Evolutionary conservation across 2,329 filamentous ascomycete genomes (phyloP), one percentile per base, ranked within the genome.

Genomic region (Plenodomus biglobosus): DNA sequence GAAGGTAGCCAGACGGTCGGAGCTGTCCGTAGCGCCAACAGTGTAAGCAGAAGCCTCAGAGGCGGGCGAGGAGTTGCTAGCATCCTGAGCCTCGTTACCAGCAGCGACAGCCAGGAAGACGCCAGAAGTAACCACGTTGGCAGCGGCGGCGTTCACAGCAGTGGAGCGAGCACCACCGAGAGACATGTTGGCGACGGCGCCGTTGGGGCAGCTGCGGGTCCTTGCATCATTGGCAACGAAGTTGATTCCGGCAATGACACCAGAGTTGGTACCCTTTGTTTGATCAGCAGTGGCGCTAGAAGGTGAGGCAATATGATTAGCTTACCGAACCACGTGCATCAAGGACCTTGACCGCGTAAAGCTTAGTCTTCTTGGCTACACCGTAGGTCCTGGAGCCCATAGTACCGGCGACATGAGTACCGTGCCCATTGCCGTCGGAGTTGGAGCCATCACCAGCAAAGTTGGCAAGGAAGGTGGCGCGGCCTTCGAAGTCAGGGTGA

Each of bases 401-500:
- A 20, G 69, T 73, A 48, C 69, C 70, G 20, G 70, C 70, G 40
- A 62, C 61, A 51, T 71, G 70, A 44, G 71, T 71, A 40, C 71
- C 71, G 48, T 74, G 72, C 32, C 72, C 71, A 42, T 73, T 72
- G 36, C 69, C 68, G 48, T 74, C 71, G 15, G 62, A 59, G 59
- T 66, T 68, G 1, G 38, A 39, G 38, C 66, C 64, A 48, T 71
- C 69, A 37, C 68, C 67, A 46, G 67, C 68, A 44, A 59, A 71
- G 61, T 72, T 72, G 53, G 66, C 64, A 16, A 73, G 56, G 59
- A 67, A 71, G 30, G 62, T 68, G 27, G 71, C 70, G 56, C 71
- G 70, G 40, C 69, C 68, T 50, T 70, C 70, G 20, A 74, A 73
- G 30, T 74, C 70, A 8, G 66, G 44, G 69, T 88, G 85, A 5